Evolutionary conservation across 208 protist species (phyloP).

Genomic region (Leishmania braziliensis): DNA sequence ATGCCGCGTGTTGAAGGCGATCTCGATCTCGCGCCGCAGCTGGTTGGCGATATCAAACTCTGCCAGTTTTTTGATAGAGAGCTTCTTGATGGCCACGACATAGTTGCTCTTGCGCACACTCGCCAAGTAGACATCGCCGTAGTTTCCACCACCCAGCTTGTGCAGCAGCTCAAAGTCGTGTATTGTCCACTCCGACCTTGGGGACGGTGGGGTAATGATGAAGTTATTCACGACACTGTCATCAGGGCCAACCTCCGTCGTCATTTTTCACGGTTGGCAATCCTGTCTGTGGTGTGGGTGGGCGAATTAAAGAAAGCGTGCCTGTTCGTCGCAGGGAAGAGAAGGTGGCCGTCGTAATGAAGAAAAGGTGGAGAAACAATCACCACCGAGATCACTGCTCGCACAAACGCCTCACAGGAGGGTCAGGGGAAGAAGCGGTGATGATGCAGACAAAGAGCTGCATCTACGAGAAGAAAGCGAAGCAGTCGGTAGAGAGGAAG

Average conservation of each 20-base stretch:
- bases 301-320: neutral
- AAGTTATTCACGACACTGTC: slow-evolving; percentile 67
- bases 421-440: neutral
- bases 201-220: slow-evolving; percentile 66
- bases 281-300: neutral
- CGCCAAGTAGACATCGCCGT: slow-evolving; percentile 99
- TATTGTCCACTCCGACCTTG: slow-evolving; percentile 81
- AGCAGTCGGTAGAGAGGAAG: neutral
- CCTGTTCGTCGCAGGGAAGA: neutral
- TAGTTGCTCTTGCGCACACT: slow-evolving; percentile 97
- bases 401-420: neutral
- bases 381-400: neutral
- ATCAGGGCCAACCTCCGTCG: slow-evolving; percentile 56
- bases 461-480: neutral
- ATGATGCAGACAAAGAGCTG: neutral
- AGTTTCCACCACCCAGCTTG: slow-evolving; percentile 97
- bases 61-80: slow-evolving; percentile 95
- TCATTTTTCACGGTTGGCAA: slow-evolving; percentile 15
- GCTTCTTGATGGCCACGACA: slow-evolving; percentile 98
- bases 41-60: slow-evolving; percentile 97
- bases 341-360: neutral
- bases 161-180: slow-evolving; percentile 96
- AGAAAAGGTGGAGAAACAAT: neutral
- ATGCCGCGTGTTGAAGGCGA: slow-evolving; percentile 98
- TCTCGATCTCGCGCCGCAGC: slow-evolving; percentile 98